Base-by-base conservation (phyloP, 306 rosid genomes). In the Astragalus glycyphyllos region DNA sequence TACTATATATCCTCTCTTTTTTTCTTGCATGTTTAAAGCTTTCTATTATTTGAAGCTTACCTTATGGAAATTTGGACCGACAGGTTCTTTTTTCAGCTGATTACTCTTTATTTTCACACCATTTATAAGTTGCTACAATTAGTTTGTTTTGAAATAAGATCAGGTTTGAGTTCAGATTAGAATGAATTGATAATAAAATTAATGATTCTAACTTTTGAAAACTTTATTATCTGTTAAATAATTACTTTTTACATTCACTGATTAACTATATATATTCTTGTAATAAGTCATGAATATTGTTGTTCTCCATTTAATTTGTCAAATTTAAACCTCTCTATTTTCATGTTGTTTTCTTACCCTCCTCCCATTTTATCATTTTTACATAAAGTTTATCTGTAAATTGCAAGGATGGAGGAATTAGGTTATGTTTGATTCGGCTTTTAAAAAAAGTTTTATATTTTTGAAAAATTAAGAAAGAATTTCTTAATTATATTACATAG, bases 21-120 rank as follows among this genome's bases (percentile, higher is more conserved):
- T 26, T 59, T 71, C 68, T 65, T 26, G 31, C 31, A 37, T 50
- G 78, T 76, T 57, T 59, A 40, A 72, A 59, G 6, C 35, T 65
- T 51, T 65, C 20, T 34, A 56, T 58, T 26, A 32, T 41, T 55
- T 64, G 63, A 71, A 64, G 50, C 44, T 34, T 46, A 60, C 47
- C 50, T 55, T 64, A 42, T 65, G 53, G 57, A 66, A 72, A 60
- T 73, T 73, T 73, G 76, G 11, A 34, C 48, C 75, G 10, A 10
- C 67, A 68, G 32, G 47, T 37, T 37, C 14, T 10, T 47, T 35
- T 72, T 71, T 47, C 60, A 17, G 14, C 14, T 3, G 47, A 44
- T 58, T 53, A 47, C 7, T 41, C 50, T 46, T 66, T 45, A 49
- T 56, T 64, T 50, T 72, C 70, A 37, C 41, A n/a, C 23, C 47